A percentile compares a stretch with the other conserved stretches of the same genome.
Conservation (phyloP, 345 rosid species). For the Hibiscus tridactylites region DNA sequence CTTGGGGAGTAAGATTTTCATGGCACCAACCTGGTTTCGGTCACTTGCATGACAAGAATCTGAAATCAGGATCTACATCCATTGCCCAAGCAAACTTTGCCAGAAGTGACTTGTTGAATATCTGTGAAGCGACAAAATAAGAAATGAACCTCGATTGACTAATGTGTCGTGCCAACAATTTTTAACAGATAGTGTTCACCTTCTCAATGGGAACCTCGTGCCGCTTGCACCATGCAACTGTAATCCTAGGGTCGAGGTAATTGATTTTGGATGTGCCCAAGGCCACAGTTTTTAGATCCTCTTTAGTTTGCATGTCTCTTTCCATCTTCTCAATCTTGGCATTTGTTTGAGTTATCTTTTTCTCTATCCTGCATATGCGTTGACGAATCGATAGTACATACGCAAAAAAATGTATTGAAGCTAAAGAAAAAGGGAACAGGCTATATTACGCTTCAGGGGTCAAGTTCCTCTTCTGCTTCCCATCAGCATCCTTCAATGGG, state of each 20-base stretch:
- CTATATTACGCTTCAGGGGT: conserved; percentile 63
- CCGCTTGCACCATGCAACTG: conserved; percentile 98
- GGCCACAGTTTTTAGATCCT: conserved; percentile 86
- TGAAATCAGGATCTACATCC: conserved; percentile 88
- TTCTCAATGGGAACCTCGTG: conserved; percentile 96
- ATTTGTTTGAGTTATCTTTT: conserved; percentile 54
- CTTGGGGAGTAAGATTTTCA: conserved; percentile 8
- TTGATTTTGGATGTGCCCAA: conserved; percentile 94
- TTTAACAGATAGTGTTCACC: conserved; percentile 33
- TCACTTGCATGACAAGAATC: conserved; percentile 45
- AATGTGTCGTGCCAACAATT: not conserved
- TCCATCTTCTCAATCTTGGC: conserved; percentile 72
- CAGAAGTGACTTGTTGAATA: conserved; percentile 83
- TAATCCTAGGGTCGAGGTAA: conserved; percentile 92
- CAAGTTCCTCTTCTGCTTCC: conserved; percentile 74
- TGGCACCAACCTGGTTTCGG: not conserved
- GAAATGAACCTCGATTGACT: not conserved
- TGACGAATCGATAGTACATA: conserved; percentile 5
- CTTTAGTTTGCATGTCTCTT: conserved; percentile 59
- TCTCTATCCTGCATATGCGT: conserved; percentile 54
- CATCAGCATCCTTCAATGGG: conserved; percentile 72
- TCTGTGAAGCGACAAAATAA: conserved; percentile 31
- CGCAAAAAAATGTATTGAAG: not conserved
- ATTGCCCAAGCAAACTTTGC: conserved; percentile 95
- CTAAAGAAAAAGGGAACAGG: conserved; percentile 8